These are phyloP conservation scores for Mycena rebaudengoi DNA, from an alignment of 768 basidiomycete genomes.

Conservation along the genomic window DNA sequence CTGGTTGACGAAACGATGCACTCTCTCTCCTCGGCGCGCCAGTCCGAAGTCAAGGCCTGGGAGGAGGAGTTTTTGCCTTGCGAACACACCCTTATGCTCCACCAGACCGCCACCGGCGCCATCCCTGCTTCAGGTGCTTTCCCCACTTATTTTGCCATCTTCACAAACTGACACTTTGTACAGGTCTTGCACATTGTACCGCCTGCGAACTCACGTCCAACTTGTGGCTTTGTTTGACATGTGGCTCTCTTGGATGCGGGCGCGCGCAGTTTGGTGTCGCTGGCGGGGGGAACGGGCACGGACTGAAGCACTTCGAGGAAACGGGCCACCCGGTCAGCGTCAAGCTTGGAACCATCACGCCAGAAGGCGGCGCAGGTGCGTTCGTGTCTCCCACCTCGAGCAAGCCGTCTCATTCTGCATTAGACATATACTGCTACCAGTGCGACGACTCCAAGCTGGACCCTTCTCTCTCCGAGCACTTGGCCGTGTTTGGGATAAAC, in stretches of 20 bases:
- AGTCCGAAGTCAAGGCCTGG: slow-evolving; percentile 97
- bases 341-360: slow-evolving; percentile 96
- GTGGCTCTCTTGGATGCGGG: slow-evolving; percentile 91
- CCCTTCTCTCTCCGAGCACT: slow-evolving; percentile 61
- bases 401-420: background rate
- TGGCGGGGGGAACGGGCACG: slow-evolving; percentile 87
- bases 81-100: slow-evolving; percentile 71
- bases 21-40: slow-evolving; percentile 87
- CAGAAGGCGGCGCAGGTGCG: slow-evolving; percentile 90
- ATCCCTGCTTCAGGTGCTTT: slow-evolving; percentile 66
- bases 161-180: too few species aligned
- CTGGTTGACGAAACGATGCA: slow-evolving; percentile 77
- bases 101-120: slow-evolving; percentile 51
- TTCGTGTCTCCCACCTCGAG: background rate
- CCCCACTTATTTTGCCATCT: too few species aligned
- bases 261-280: slow-evolving; percentile 82
- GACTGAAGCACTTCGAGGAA: slow-evolving; percentile 75
- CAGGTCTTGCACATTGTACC: slow-evolving; percentile 83
- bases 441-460: slow-evolving; percentile 74
- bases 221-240: slow-evolving; percentile 94
- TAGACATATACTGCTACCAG: slow-evolving; percentile 93
- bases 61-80: slow-evolving; percentile 92
- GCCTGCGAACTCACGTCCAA: slow-evolving; percentile 90
- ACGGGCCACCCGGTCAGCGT: slow-evolving; percentile 85
- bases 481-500: slow-evolving; percentile 88